phyloP scores from a whole-genome alignment of 2,329 filamentous ascomycete genomes.

The Clarireedia monteithiana region DNA sequence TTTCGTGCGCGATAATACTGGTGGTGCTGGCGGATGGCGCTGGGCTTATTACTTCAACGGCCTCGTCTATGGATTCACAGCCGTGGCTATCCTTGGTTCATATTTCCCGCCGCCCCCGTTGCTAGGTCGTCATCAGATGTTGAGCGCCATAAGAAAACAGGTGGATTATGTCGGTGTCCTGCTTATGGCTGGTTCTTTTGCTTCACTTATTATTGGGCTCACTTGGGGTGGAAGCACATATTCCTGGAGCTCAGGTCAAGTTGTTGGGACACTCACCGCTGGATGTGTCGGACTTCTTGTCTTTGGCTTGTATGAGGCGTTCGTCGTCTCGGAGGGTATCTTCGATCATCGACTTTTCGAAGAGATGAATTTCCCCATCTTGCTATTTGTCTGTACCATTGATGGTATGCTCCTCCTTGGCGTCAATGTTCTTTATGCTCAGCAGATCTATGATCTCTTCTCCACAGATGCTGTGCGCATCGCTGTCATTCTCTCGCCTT shows the following conservation, averaged over 20 bases:
- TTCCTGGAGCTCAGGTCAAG: slow-evolving; percentile 44
- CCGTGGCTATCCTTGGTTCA: slow-evolving; percentile 8
- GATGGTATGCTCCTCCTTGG: slow-evolving; percentile 18
- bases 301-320: slow-evolving; percentile 17
- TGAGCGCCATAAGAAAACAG: slow-evolving; percentile 6
- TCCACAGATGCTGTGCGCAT: slow-evolving; percentile 13
- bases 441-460: slow-evolving; percentile 16
- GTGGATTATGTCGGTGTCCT: slow-evolving; percentile 17
- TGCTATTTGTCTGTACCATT: slow-evolving; percentile 15
- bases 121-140: slow-evolving; percentile 12
- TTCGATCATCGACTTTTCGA: slow-evolving; percentile 17
- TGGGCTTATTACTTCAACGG: slow-evolving; percentile 19
- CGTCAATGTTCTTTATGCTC: slow-evolving; percentile 15
- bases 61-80: slow-evolving; percentile 14
- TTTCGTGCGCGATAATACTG: slow-evolving; percentile 13
- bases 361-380: slow-evolving; percentile 16
- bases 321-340: slow-evolving; percentile 18
- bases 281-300: slow-evolving; percentile 30
- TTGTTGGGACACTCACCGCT: slow-evolving; percentile 43
- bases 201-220: slow-evolving; percentile 27
- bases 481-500: slow-evolving; percentile 14
- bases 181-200: slow-evolving; percentile 13
- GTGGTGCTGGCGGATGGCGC: slow-evolving; percentile 14
- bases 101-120: slow-evolving; percentile 15
- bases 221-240: slow-evolving; percentile 52